A percentile compares a stretch with the other conserved stretches of the same genome.
Evolutionary conservation across 1,284 basidiomycete genomes (phyloP).

Genomic region (Sporisorium graminicola): DNA sequence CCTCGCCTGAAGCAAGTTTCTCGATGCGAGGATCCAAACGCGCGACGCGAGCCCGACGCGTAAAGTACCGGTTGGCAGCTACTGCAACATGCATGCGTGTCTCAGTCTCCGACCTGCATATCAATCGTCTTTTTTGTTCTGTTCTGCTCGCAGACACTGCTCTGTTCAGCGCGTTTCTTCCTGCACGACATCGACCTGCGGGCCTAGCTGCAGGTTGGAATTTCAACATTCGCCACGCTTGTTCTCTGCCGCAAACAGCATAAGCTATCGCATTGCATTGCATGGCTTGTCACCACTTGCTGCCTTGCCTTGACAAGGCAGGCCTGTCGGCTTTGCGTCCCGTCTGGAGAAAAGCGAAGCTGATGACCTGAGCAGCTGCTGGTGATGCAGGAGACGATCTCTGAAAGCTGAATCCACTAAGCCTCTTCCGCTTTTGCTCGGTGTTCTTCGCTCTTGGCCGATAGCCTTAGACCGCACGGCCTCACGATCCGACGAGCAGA

Average conservation of each 20-base stretch:
- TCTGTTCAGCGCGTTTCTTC: neutral
- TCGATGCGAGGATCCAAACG: neutral
- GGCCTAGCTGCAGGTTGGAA: slow-evolving; percentile 31
- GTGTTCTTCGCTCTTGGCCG: neutral
- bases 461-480: neutral
- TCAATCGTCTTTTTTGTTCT: neutral
- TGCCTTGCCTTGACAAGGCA: neutral
- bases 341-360: neutral
- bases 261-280: neutral
- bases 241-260: neutral
- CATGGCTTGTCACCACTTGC: neutral
- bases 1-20: too few species aligned
- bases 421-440: neutral
- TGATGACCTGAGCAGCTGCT: neutral
- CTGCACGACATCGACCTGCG: slow-evolving; percentile 18
- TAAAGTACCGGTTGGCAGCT: neutral
- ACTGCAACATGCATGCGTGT: slow-evolving; percentile 26
- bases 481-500: neutral
- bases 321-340: too few species aligned
- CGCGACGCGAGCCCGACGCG: slow-evolving; percentile 8
- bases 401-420: neutral
- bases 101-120: slow-evolving; percentile 31
- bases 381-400: neutral
- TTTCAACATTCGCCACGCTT: slow-evolving; percentile 10
- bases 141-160: neutral